These are phyloP conservation scores for Penicillium goetzii DNA, from an alignment of 495 filamentous ascomycete species.

Conservation along the genomic window DNA sequence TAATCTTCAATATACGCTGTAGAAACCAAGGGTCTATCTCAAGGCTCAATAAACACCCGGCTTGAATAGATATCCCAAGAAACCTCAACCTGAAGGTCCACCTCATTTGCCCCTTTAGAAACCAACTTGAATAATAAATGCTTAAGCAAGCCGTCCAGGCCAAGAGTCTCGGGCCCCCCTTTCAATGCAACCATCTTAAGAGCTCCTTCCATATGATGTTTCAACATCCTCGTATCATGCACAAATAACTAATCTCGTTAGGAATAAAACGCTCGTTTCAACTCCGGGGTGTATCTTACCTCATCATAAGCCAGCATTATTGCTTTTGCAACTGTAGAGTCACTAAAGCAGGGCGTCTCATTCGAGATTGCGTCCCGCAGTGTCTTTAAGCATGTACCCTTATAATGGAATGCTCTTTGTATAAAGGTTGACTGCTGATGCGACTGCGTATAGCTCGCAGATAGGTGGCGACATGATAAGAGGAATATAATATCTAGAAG, in stretches of 20 bases:
- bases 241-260: slow-evolving; percentile 19
- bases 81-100: slow-evolving; percentile 4
- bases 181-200: slow-evolving; percentile 27
- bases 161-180: slow-evolving; percentile 25
- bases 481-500: slow-evolving; percentile 22
- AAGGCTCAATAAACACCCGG: background rate
- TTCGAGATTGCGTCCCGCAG: slow-evolving; percentile 15
- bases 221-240: slow-evolving; percentile 22
- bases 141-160: slow-evolving; percentile 26
- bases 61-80: background rate
- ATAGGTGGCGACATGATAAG: slow-evolving; percentile 16
- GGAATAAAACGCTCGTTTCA: background rate
- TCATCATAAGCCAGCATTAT: slow-evolving; percentile 35
- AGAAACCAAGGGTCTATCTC: background rate
- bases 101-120: slow-evolving; percentile 12
- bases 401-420: slow-evolving; percentile 15
- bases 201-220: slow-evolving; percentile 27
- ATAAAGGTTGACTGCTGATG: slow-evolving; percentile 13
- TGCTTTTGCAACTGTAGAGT: slow-evolving; percentile 27
- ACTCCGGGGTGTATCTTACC: slow-evolving; percentile 5
- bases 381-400: slow-evolving; percentile 9
- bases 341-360: slow-evolving; percentile 22
- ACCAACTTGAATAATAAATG: slow-evolving; percentile 26
- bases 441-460: slow-evolving; percentile 4
- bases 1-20: too few species aligned